Evolutionary conservation across 2,329 filamentous ascomycete species (phyloP), one percentile per base, ranked within the genome.

Genomic region (Ophiognomonia clavigignenti-juglandacearum): DNA sequence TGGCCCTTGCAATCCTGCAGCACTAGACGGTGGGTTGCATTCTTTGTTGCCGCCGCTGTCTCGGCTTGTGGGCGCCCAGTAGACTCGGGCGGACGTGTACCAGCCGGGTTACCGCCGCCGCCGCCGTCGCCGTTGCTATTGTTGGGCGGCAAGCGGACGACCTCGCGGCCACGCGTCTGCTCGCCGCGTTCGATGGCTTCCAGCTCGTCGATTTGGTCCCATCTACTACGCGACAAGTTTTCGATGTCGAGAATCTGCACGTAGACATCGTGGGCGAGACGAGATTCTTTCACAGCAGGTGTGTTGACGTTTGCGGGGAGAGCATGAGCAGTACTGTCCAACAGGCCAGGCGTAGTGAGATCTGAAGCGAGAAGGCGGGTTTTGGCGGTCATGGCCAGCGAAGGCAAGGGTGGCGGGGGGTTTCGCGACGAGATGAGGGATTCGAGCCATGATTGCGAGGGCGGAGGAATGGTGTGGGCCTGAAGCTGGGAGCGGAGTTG

Each of bases 221-320:
- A 95, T 43, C 86, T 78, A 57, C 85, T 89, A 43, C 78, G 75
- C 2, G 83, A 78, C 18, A 97, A 76, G 60, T 97, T 91, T 60
- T 95, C 85, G 7, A 97, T 74, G 57, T 95, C 90, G 2, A 96
- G 69, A 1, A 97, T 79, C 64, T 97, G 93, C 1, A 93, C 84
- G 3, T 85, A 73, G 22, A 79, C 56, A 26, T 88, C 78, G 1
- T 73, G 74, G 0, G 69, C 51, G 0, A 97, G 69, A 0, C 66
- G 68, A 4, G 70, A 65, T 49, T 88, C 80, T 53, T 77, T 72
- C 9, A 75, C 64, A 4, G 69, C 66, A 0, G 77, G 70, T 54
- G 79, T 70, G 39, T 71, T 66, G n/a, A 83, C 66, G 53, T 78
- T 74, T 0, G 65, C 47, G 0, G 90, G 87, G 4, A 56, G 18